These are phyloP conservation scores for Penicillium glabrum DNA, from an alignment of 2,329 filamentous ascomycete genomes.

Conservation along the genomic window DNA sequence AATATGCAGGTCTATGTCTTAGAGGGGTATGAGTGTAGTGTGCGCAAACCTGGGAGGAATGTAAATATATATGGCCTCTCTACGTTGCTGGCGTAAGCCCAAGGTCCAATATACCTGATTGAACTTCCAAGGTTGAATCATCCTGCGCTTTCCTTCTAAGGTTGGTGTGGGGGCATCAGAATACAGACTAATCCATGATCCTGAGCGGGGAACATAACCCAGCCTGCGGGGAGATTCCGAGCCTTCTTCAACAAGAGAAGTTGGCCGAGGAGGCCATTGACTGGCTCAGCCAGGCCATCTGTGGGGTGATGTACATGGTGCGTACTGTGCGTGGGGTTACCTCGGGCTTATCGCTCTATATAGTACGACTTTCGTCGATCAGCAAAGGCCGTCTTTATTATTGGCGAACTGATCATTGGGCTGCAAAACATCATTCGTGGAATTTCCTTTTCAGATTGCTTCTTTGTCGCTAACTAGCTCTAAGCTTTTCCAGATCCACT, in stretches of 20 bases:
- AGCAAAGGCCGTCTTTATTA: not conserved
- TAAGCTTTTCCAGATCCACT: no score
- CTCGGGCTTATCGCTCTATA: not conserved
- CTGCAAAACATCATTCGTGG: not conserved
- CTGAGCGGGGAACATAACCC: not conserved
- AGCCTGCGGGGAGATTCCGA: not conserved
- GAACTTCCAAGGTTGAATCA: not conserved
- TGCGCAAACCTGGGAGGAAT: not conserved
- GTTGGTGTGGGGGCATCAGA: not conserved
- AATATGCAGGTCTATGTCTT: not conserved
- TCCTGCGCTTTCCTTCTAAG: not conserved
- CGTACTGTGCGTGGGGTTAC: not conserved
- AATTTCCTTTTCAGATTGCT: not conserved
- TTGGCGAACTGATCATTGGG: not conserved
- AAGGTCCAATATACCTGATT: not conserved
- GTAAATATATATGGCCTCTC: not conserved
- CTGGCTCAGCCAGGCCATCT: no score
- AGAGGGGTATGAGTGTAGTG: no score
- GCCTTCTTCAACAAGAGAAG: not conserved
- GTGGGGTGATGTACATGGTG: not conserved
- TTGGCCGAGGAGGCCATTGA: no score
- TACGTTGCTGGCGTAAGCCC: not conserved
- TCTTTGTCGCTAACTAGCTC: not conserved
- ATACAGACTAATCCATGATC: not conserved
- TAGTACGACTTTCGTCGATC: not conserved